phyloP scores from a whole-genome alignment of 192 early-diverging fungal genomes.

The Backusella circina region DNA sequence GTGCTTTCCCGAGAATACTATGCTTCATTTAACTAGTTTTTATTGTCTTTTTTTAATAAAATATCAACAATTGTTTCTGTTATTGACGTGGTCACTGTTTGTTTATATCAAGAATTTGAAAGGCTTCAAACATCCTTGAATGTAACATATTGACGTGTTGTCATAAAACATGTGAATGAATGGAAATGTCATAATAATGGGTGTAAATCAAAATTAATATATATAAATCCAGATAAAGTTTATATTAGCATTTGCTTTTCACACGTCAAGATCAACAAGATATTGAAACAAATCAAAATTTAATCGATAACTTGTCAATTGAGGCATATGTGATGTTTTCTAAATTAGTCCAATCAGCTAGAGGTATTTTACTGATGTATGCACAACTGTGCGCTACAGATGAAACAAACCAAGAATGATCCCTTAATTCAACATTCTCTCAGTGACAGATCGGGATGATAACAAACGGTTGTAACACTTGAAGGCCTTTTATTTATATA shows the following conservation, averaged over 20 bases:
- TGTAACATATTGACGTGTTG: constrained; percentile 1
- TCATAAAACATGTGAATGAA: not conserved
- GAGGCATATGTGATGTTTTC: constrained; percentile 1
- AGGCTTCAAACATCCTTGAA: not conserved
- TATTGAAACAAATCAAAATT: not conserved
- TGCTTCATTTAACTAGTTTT: not conserved
- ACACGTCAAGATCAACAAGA: constrained; percentile 4
- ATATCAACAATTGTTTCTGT: not conserved
- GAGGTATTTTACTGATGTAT: not conserved
- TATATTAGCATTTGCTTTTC: not conserved
- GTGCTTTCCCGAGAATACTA: not conserved
- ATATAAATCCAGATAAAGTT: not conserved
- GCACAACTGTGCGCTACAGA: not conserved
- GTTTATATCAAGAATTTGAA: constrained; percentile 3
- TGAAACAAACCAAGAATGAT: constrained; percentile 4
- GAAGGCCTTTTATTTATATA: not conserved
- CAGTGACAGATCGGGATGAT: constrained; percentile 1
- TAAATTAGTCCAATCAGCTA: not conserved
- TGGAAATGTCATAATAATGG: not conserved
- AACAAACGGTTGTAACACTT: not conserved
- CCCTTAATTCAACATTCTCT: not conserved
- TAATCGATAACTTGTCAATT: constrained; percentile 4
- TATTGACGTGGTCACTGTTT: constrained; percentile 2
- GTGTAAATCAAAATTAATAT: constrained; percentile 6
- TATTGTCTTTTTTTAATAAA: not conserved